Percentiles rank a stretch among this genome's conserved stretches.
Conservation (phyloP, 345 rosid species). For the Rubroshorea leprosula region DNA sequence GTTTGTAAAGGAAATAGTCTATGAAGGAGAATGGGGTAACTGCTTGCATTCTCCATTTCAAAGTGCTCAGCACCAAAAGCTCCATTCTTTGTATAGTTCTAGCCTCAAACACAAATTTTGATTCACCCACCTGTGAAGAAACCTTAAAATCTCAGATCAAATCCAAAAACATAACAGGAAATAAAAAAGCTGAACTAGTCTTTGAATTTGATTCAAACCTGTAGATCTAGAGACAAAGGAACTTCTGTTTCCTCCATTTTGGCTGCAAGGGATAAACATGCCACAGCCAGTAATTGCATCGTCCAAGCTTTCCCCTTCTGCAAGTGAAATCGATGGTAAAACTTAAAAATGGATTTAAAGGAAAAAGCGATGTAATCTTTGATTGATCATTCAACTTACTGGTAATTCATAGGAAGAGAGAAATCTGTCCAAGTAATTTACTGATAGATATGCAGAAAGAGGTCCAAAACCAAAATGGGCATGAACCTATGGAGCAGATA, state of each 20-base stretch:
- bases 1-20: constrained; percentile 49
- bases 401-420: constrained; percentile 62
- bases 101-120: constrained; percentile 58
- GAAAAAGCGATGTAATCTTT: not conserved
- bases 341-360: not conserved
- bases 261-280: constrained; percentile 72
- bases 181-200: not conserved
- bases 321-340: not conserved
- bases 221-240: constrained; percentile 56
- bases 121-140: constrained; percentile 38
- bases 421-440: constrained; percentile 72
- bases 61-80: constrained; percentile 58
- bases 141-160: constrained; percentile 5
- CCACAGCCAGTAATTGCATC: constrained; percentile 62
- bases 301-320: constrained; percentile 70
- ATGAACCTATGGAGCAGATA: constrained; percentile 44
- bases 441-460: constrained; percentile 48
- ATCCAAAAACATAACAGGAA: not conserved
- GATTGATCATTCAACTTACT: constrained; percentile 31
- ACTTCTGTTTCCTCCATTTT: constrained; percentile 72
- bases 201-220: constrained; percentile 40
- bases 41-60: constrained; percentile 75
- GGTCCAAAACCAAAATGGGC: constrained; percentile 65
- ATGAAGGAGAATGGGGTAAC: constrained; percentile 65
- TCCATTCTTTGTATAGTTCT: constrained; percentile 72